Conservation (phyloP, 2,329 filamentous ascomycete genomes). For the Botrytis paeoniae region DNA sequence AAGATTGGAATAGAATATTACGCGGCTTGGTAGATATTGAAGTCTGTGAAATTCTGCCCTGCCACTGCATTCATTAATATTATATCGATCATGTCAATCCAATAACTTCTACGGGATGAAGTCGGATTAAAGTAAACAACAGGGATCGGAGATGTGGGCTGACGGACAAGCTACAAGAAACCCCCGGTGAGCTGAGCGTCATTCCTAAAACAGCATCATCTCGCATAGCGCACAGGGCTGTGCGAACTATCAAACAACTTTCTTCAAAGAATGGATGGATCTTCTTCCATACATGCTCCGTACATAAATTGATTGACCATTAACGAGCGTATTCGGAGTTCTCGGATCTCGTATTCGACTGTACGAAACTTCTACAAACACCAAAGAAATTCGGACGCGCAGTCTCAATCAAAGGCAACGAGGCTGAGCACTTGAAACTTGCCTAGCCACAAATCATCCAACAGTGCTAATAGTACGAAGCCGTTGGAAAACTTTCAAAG, state of each 20-base stretch:
- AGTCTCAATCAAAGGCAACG: background rate
- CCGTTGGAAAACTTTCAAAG: background rate
- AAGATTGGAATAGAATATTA: background rate
- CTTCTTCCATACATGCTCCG: background rate
- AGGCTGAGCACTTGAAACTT: constrained; percentile 18
- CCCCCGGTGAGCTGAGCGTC: constrained; percentile 1
- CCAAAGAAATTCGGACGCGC: background rate
- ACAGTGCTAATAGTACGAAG: background rate
- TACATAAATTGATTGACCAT: background rate
- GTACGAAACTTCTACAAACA: background rate
- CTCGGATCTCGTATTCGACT: background rate
- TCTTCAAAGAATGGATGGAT: background rate
- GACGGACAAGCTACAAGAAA: background rate
- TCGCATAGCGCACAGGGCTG: background rate
- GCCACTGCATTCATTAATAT: background rate
- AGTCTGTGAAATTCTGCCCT: background rate
- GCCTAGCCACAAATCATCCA: constrained; percentile 9
- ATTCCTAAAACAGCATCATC: constrained; percentile 5
- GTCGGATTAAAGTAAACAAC: constrained; percentile 10
- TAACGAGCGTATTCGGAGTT: background rate
- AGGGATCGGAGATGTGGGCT: constrained; percentile 2
- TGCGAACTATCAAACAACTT: background rate
- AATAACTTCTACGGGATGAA: background rate
- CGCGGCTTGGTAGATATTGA: background rate
- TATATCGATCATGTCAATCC: background rate